Percentiles rank a stretch among this genome's conserved stretches.
phyloP scores from a whole-genome alignment of 805 yeast species.

The Alloascoidea hylecoeti region DNA sequence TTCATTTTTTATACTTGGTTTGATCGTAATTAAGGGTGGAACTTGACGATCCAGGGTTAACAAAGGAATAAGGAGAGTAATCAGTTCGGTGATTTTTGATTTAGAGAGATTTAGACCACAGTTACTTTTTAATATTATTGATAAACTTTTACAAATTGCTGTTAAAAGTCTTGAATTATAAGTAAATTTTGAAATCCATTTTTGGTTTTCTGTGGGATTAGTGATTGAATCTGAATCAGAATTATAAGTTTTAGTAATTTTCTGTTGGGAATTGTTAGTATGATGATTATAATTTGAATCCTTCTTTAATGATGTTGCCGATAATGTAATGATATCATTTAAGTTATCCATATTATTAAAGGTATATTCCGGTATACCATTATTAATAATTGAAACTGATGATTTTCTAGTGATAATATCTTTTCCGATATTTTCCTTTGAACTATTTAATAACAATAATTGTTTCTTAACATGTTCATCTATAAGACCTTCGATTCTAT shows the following conservation, averaged over 20 bases:
- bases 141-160: not conserved
- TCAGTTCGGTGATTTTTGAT: not conserved
- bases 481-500: slow-evolving; percentile 12
- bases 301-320: too few species aligned
- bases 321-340: not conserved
- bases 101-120: not conserved
- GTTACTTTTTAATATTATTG: not conserved
- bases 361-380: too few species aligned
- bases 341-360: too few species aligned
- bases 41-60: not conserved
- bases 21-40: not conserved
- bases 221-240: not conserved
- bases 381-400: not conserved
- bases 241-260: not conserved
- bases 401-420: not conserved
- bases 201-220: too few species aligned
- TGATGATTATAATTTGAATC: too few species aligned
- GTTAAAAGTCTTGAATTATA: not conserved
- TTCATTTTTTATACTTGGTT: not conserved
- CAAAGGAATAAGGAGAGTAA: too few species aligned
- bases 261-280: too few species aligned
- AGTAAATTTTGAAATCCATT: not conserved
- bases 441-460: not conserved
- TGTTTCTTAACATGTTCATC: not conserved
- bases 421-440: not conserved